Evolutionary conservation across 139 green algal species (phyloP), one percentile per base, ranked within the genome.

Genomic region (Chlamydomonas sp.): DNA sequence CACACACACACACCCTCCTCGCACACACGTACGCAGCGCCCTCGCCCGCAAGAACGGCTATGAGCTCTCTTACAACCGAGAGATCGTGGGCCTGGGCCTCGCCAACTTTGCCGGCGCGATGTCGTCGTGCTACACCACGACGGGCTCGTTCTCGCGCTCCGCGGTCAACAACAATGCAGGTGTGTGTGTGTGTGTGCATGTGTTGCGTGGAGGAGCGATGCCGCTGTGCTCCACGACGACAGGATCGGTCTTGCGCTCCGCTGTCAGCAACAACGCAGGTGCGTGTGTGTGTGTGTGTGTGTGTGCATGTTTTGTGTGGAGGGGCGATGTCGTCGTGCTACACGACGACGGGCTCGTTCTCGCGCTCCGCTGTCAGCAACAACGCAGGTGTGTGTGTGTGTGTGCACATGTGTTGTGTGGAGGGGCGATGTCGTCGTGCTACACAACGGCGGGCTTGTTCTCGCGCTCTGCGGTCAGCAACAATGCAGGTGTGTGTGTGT

Each of bases 61-160:
- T 70, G 70, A 86, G 39, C 76, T 95, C 34, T 73, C 79, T 69
- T 70, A 82, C 34, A 95, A 92, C 47, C 86, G 92, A 73, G 91
- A 97, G 84, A 87, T 97, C 60, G 65, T 87, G 2, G 91, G 83
- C 22, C 71, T 97, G 62, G 91, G 91, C 49, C 39, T 96, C 2
- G 84, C 91, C 64, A 97, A 97, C 85, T 69, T 95, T 26, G 75
- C 83, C 3, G 91, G 91, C 37, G 78, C 90, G 20, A 60, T 78
- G 20, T 97, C 95, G 79, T 88, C 83, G 71, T 83, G 77, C 50
- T 97, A 96, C 84, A 91, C 91, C 64, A 91, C 82, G 61, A 85
- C 80, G 3, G 80, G 90, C 37, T 93, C 84, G 35, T 97, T 97
- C 78, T 92, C 83, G 1, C 85, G 91, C 43, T 92, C 90, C 1